phyloP scores from a whole-genome alignment of 2,329 filamentous ascomycete genomes.

The Westerdykella sp. region DNA sequence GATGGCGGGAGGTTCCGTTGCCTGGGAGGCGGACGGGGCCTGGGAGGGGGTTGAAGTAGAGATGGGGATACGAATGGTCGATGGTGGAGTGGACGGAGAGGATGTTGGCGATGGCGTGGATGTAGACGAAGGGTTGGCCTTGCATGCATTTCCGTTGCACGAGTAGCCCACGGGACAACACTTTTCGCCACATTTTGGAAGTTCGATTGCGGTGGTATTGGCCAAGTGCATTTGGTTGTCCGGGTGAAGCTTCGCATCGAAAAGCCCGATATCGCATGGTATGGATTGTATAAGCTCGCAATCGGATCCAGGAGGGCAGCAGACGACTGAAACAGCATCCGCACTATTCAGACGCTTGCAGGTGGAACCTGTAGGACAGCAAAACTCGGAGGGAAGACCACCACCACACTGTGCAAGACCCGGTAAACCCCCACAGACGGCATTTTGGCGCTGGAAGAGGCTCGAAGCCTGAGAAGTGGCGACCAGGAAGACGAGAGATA shows the following conservation, averaged over 20 bases:
- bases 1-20: slow-evolving; percentile 14
- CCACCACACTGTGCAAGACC: slow-evolving; percentile 49
- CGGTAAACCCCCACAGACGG: slow-evolving; percentile 47
- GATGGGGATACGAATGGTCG: slow-evolving; percentile 5
- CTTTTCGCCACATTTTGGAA: slow-evolving; percentile 52
- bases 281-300: slow-evolving; percentile 61
- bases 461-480: slow-evolving; percentile 21
- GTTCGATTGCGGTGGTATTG: slow-evolving; percentile 47
- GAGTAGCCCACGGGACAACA: slow-evolving; percentile 71
- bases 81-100: slow-evolving; percentile 12
- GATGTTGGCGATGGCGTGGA: slow-evolving; percentile 16
- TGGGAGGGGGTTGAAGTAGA: slow-evolving; percentile 17
- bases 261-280: slow-evolving; percentile 55
- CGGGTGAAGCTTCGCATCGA: slow-evolving; percentile 54
- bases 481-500: slow-evolving; percentile 29
- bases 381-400: slow-evolving; percentile 58
- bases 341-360: slow-evolving; percentile 57
- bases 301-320: slow-evolving; percentile 55
- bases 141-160: slow-evolving; percentile 52
- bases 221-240: slow-evolving; percentile 61
- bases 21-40: slow-evolving; percentile 28
- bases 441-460: slow-evolving; percentile 26
- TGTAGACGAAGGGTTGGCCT: slow-evolving; percentile 35
- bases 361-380: slow-evolving; percentile 51
- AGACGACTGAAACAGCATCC: slow-evolving; percentile 60